phyloP scores from a whole-genome alignment of 805 yeast species.

The Yarrowia divulgata region DNA sequence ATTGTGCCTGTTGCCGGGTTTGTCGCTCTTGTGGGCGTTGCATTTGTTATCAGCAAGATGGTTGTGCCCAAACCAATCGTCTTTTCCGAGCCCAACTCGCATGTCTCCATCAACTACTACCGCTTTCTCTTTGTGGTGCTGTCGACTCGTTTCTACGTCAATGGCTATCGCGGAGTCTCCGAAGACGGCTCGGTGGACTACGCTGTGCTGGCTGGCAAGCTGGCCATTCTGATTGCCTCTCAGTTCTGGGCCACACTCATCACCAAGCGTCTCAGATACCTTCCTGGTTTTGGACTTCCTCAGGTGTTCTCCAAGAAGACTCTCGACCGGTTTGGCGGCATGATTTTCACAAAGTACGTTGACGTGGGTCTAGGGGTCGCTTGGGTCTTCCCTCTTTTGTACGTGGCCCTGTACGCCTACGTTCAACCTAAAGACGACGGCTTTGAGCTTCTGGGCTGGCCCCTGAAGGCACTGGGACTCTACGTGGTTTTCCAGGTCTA shows the following conservation, averaged over 20 bases:
- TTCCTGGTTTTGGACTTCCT: slow-evolving; percentile 29
- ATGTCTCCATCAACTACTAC: slow-evolving; percentile 18
- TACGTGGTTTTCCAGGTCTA: slow-evolving; percentile 2
- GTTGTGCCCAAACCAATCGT: slow-evolving; percentile 2
- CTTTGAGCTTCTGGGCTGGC: slow-evolving; percentile 29
- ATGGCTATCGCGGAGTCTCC: background rate
- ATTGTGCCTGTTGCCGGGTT: slow-evolving; percentile 11
- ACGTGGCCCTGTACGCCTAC: slow-evolving; percentile 19
- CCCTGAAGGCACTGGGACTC: slow-evolving; percentile 13
- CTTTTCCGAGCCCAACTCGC: slow-evolving; percentile 32
- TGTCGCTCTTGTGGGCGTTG: background rate
- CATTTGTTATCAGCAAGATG: slow-evolving; percentile 1
- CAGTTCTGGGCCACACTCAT: slow-evolving; percentile 14
- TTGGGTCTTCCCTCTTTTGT: slow-evolving; percentile 19
- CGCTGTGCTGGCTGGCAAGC: background rate
- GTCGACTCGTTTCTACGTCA: slow-evolving; percentile 9
- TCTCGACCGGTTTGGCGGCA: slow-evolving; percentile 19
- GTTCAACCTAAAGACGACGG: slow-evolving; percentile 32
- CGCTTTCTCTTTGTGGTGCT: slow-evolving; percentile 14
- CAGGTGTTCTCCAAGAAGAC: slow-evolving; percentile 23
- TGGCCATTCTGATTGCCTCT: background rate
- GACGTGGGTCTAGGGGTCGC: slow-evolving; percentile 23
- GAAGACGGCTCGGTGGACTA: slow-evolving; percentile 3
- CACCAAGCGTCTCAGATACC: slow-evolving; percentile 6
- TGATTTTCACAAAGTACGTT: slow-evolving; percentile 22